Conservation (phyloP, 441 rosid genomes). For the Raphanus hybrid region DNA sequence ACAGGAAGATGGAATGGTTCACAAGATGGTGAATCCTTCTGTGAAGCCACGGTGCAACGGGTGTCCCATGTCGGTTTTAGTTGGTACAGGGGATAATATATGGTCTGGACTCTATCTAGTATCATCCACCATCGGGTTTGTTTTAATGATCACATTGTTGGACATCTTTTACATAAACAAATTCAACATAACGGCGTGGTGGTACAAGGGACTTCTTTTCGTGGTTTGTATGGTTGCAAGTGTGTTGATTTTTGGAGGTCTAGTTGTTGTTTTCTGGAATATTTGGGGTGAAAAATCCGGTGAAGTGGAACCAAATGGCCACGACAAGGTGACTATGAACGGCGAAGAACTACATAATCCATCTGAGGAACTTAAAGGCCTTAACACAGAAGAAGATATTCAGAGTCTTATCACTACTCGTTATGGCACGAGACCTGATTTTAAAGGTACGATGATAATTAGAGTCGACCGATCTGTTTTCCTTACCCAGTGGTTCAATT, state of each 20-base stretch:
- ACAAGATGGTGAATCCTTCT: constrained; percentile 42
- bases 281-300: constrained; percentile 54
- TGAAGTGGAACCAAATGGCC: constrained; percentile 34
- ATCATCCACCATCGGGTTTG: constrained; percentile 65
- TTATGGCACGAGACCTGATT: constrained; percentile 83
- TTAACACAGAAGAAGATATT: constrained; percentile 18
- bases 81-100: constrained; percentile 70
- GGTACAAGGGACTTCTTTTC: constrained; percentile 83
- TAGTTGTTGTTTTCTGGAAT: constrained; percentile 72
- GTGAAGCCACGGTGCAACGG: constrained; percentile 47
- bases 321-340: constrained; percentile 18
- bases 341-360: constrained; percentile 16
- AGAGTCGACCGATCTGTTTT: not conserved
- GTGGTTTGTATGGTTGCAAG: constrained; percentile 68
- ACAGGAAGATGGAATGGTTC: constrained; percentile 77
- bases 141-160: constrained; percentile 49
- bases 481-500: not conserved
- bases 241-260: constrained; percentile 72
- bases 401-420: constrained; percentile 44
- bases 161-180: constrained; percentile 63
- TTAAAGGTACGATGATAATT: constrained; percentile 56
- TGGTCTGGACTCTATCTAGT: constrained; percentile 79
- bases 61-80: constrained; percentile 67
- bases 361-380: constrained; percentile 26
- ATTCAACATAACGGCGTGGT: constrained; percentile 58